Conservation (phyloP, 2,329 filamentous ascomycete genomes). For the Fusarium tjaetaba region DNA sequence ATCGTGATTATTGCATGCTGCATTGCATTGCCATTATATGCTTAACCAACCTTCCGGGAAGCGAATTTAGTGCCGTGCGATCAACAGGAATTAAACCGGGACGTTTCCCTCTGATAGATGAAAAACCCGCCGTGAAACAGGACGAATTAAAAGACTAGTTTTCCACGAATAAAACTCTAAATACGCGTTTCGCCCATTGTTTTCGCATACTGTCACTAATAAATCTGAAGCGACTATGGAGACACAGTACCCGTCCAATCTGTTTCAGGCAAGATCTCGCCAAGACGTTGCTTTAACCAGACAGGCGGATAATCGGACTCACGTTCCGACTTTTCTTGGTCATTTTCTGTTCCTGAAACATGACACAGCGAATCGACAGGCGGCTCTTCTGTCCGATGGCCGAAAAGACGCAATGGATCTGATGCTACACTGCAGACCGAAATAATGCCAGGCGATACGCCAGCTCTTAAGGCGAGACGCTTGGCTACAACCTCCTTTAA, state of each 20-base stretch:
- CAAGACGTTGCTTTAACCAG: constrained; percentile 1
- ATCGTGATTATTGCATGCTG: neutral
- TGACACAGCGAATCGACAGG: constrained; percentile 13
- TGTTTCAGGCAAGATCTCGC: constrained; percentile 14
- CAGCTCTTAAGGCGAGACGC: neutral
- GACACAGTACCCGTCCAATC: neutral
- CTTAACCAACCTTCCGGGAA: constrained; percentile 1
- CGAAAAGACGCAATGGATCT: neutral
- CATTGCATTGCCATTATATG: constrained; percentile 6
- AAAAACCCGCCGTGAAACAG: constrained; percentile 6
- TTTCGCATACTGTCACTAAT: neutral
- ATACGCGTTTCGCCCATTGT: neutral
- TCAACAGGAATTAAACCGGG: constrained; percentile 1
- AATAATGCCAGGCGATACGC: constrained; percentile 11
- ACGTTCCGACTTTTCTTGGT: constrained; percentile 7
- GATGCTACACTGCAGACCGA: neutral
- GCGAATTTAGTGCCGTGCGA: neutral
- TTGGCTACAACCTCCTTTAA: constrained; percentile 26
- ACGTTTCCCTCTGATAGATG: neutral
- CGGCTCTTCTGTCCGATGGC: constrained; percentile 25
- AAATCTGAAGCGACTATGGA: constrained; percentile 4
- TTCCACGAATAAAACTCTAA: constrained; percentile 12
- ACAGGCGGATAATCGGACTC: constrained; percentile 15
- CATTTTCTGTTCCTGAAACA: constrained; percentile 14
- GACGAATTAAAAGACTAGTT: neutral